These are phyloP conservation scores for Scutellaria minor DNA, from an alignment of 257 asterid genomes.

Conservation along the genomic window DNA sequence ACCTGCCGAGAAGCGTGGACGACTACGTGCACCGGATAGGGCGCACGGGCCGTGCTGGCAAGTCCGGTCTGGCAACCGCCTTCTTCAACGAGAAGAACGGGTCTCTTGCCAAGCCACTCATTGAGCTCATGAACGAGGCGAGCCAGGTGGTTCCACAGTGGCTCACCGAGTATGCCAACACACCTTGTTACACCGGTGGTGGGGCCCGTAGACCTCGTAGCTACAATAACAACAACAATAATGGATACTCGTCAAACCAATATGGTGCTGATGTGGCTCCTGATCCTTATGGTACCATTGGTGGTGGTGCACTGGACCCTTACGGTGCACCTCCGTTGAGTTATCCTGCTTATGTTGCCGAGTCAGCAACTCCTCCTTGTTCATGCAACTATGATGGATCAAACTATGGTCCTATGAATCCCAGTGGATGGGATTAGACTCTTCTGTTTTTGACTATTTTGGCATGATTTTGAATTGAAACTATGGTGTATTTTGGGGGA, in stretches of 20 bases:
- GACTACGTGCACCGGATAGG: conserved; percentile 88
- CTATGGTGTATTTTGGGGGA: too few relatives aligned
- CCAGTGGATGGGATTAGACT: conserved; percentile 53
- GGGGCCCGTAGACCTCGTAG: not conserved
- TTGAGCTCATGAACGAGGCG: conserved; percentile 65
- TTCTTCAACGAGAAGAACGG: conserved; percentile 65
- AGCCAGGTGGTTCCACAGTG: conserved; percentile 59
- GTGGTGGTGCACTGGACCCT: not conserved
- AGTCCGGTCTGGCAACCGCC: conserved; percentile 83
- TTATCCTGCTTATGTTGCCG: not conserved
- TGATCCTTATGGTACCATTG: not conserved
- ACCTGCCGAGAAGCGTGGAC: conserved; percentile 64
- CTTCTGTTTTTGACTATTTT: not conserved
- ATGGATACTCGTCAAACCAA: not conserved
- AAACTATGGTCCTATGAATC: conserved; percentile 32
- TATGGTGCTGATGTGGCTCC: not conserved
- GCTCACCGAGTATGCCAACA: not conserved
- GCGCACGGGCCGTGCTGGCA: conserved; percentile 87
- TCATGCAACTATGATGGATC: conserved; percentile 16
- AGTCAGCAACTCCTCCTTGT: not conserved
- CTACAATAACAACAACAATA: not conserved
- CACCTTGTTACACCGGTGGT: not conserved
- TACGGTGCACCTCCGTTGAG: not conserved
- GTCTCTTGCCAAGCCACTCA: conserved; percentile 57
- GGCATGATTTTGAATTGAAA: too few relatives aligned